phyloP scores from a whole-genome alignment of 1,284 basidiomycete species.

The Puccinia coronata region DNA sequence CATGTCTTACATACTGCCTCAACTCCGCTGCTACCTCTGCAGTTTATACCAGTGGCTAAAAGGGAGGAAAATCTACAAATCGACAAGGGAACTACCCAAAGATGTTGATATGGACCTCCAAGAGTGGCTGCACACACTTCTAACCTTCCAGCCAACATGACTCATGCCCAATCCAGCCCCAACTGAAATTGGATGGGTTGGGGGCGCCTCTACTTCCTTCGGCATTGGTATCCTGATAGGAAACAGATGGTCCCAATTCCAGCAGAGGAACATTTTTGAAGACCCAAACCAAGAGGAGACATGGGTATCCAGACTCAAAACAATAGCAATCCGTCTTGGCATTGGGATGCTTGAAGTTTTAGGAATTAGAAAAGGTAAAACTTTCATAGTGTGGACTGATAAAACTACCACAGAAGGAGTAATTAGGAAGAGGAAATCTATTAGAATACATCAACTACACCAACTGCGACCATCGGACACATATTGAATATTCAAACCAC shows the following conservation, averaged over 20 bases:
- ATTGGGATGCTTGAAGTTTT: neutral
- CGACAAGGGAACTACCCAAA: neutral
- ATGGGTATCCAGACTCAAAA: too few species aligned
- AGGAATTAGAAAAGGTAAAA: neutral
- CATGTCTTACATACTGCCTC: conserved; percentile 1
- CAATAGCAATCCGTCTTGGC: neutral
- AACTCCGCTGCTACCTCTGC: neutral
- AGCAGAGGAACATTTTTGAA: too few species aligned
- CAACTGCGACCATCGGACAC: too few species aligned
- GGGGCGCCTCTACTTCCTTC: neutral
- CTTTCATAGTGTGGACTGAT: neutral
- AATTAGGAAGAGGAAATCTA: neutral
- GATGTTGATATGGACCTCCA: neutral
- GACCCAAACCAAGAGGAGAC: too few species aligned
- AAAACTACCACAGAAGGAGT: neutral
- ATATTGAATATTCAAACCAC: too few species aligned
- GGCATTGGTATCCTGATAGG: neutral
- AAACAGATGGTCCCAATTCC: neutral
- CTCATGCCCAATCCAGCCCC: too few species aligned
- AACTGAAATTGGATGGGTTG: neutral
- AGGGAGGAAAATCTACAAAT: neutral
- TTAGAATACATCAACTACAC: too few species aligned
- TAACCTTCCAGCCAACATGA: neutral
- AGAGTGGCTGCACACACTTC: neutral
- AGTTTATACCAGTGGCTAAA: neutral